A percentile compares a stretch with the other conserved stretches of the same genome.
phyloP scores from a whole-genome alignment of 2,329 filamentous ascomycete genomes.

The Leptographium flavum region DNA sequence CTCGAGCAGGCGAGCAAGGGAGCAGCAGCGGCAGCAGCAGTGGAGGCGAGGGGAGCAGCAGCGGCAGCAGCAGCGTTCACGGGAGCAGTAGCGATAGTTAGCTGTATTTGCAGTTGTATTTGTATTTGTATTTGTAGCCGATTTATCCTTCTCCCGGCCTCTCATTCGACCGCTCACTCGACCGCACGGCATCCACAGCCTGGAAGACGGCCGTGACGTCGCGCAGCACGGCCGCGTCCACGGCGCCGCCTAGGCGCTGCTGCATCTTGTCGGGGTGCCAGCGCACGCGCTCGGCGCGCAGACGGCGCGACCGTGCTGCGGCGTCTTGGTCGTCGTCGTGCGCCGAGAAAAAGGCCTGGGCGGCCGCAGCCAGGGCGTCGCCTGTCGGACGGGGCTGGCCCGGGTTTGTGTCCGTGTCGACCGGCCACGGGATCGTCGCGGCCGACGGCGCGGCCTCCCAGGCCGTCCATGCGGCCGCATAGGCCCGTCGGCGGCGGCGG shows the following conservation, averaged over 20 bases:
- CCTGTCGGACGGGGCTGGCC: neutral
- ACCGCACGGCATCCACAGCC: too few relatives aligned
- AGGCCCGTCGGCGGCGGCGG: slow-evolving; percentile 41
- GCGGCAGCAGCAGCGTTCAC: too few relatives aligned
- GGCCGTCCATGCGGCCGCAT: slow-evolving; percentile 46
- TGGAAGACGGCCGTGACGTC: slow-evolving; percentile 86
- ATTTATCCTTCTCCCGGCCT: too few relatives aligned
- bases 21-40: too few relatives aligned
- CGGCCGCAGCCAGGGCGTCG: slow-evolving; percentile 28
- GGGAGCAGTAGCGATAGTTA: too few relatives aligned
- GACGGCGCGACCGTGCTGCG: slow-evolving; percentile 27
- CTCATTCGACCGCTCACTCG: too few relatives aligned
- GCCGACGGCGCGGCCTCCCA: slow-evolving; percentile 27
- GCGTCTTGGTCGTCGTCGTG: slow-evolving; percentile 6
- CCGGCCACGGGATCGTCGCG: slow-evolving; percentile 50
- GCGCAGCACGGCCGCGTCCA: slow-evolving; percentile 59
- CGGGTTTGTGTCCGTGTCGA: slow-evolving; percentile 37
- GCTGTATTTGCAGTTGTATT: too few relatives aligned
- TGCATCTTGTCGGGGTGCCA: slow-evolving; percentile 99
- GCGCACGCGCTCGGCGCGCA: slow-evolving; percentile 76
- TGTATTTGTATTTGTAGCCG: too few relatives aligned
- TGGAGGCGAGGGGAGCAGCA: too few relatives aligned
- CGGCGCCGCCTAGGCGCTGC: slow-evolving; percentile 59
- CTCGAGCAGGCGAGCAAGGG: too few relatives aligned
- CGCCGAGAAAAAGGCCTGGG: slow-evolving; percentile 53